Percentiles rank a stretch among this genome's conserved stretches.
phyloP scores from a whole-genome alignment of 2,329 filamentous ascomycete genomes.

The Allantophomopsis lycopodina region DNA sequence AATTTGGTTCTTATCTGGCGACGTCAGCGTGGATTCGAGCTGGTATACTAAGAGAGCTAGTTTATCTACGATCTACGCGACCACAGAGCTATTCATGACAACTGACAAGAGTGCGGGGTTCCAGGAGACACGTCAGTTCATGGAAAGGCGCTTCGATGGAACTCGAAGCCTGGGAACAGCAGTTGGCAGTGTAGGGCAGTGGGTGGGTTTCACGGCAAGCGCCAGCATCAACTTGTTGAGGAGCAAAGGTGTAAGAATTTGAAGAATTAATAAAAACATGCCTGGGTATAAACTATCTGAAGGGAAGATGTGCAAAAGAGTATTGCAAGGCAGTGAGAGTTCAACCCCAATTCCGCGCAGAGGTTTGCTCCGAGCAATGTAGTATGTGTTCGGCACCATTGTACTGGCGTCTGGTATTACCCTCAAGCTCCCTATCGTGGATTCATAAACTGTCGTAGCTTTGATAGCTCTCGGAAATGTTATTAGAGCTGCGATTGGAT shows the following conservation, averaged over 20 bases:
- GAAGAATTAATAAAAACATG: constrained; percentile 9
- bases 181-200: constrained; percentile 54
- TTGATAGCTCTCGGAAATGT: too few species aligned
- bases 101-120: constrained; percentile 67
- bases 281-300: too few species aligned
- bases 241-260: constrained; percentile 79
- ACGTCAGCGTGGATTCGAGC: constrained; percentile 64
- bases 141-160: constrained; percentile 59
- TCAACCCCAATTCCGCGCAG: too few species aligned
- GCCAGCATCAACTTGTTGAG: constrained; percentile 70
- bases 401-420: too few species aligned
- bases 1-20: constrained; percentile 78
- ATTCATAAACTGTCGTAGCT: too few species aligned
- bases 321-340: too few species aligned
- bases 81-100: constrained; percentile 86
- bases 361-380: too few species aligned
- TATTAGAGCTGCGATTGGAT: background rate
- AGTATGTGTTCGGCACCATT: too few species aligned
- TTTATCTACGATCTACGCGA: constrained; percentile 55
- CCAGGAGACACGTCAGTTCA: constrained; percentile 63
- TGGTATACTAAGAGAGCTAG: constrained; percentile 73
- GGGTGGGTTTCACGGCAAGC: constrained; percentile 68
- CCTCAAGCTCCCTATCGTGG: too few species aligned
- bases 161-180: constrained; percentile 46
- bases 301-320: too few species aligned